Percentiles rank a stretch among this genome's conserved stretches.
Conservation (phyloP, 495 filamentous ascomycete genomes). For the Penicillium herquei region DNA sequence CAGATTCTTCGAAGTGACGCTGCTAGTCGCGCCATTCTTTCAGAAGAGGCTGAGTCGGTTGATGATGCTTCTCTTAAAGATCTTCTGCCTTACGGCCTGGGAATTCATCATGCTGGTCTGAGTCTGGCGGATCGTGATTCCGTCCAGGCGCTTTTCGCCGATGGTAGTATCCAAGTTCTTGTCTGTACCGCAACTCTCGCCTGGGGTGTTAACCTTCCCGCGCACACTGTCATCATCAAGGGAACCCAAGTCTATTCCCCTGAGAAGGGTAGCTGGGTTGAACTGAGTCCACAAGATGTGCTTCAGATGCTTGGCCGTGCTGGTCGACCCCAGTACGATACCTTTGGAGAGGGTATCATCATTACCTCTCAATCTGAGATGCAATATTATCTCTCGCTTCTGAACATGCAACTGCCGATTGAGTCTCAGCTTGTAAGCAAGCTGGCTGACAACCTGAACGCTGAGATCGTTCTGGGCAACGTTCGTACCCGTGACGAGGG, state of each 20-base stretch:
- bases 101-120: constrained; percentile 98
- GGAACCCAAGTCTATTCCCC: constrained; percentile 98
- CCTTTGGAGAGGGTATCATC: constrained; percentile 96
- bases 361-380: constrained; percentile 94
- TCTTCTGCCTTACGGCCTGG: constrained; percentile 91
- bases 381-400: constrained; percentile 91
- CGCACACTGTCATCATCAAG: constrained; percentile 96
- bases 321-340: constrained; percentile 94
- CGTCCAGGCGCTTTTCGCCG: constrained; percentile 90
- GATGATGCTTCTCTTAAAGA: constrained; percentile 90
- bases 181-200: constrained; percentile 96
- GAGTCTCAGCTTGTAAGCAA: constrained; percentile 94
- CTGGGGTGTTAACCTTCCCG: constrained; percentile 98
- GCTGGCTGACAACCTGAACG: constrained; percentile 94
- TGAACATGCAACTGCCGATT: constrained; percentile 97
- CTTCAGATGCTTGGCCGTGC: constrained; percentile 98
- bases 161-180: constrained; percentile 88
- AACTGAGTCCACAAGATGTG: constrained; percentile 95
- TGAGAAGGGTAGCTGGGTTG: constrained; percentile 98
- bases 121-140: constrained; percentile 88
- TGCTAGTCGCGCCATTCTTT: constrained; percentile 82
- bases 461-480: constrained; percentile 93
- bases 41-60: constrained; percentile 79
- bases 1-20: constrained; percentile 94
- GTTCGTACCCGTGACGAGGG: constrained; percentile 91